Base-by-base conservation (phyloP, 768 basidiomycete genomes). In the Multifurca ochricompacta region DNA sequence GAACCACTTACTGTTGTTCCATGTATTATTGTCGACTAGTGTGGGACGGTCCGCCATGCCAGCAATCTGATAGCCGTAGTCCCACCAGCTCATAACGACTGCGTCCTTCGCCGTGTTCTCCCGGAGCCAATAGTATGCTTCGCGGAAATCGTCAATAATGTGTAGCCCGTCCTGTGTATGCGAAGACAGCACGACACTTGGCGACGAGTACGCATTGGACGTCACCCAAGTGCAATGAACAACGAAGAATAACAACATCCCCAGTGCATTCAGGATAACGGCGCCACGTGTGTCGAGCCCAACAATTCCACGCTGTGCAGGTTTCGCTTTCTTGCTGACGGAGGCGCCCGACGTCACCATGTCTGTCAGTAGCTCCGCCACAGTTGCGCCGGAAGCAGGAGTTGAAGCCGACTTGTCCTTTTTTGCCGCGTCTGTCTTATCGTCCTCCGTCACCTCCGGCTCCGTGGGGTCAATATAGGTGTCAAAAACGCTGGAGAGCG, bases 31-130 rank as follows among this genome's bases (percentile, higher is more conserved):
- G 70, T 99, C 95, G 18, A 98, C 95, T 61, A 98, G 72, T 1
- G 95, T 98, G 13, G 92, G 85, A 41, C 95, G 75, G 71, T 98
- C 93, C 21, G 96, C 94, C 90, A 98, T 96, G 36, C 96, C 96
- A 36, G 96, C 96, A 65, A 98, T 97, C 70, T 98, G 95, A 68
- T 99, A 98, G 27, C 95, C 96, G 62, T 98, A 99, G 72, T 98
- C 96, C 96, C 96, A 98, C 96, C 96, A 99, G 57, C 87, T 91
- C 92, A 95, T 94, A 23, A 98, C 85, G 30, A 98, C 94, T 5
- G 92, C 83, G 56, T 90, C 85, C 68, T 92, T 75, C 5, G 86
- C 78, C 2, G 96, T 99, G 72, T 98, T 99, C 72, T 94, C 87
- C 48, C 96, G 78, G 44, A 99, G 70, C 96, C 96, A 99, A 66